A percentile compares a stretch with the other conserved stretches of the same genome.
Evolutionary conservation across 2,329 filamentous ascomycete species (phyloP).

Genomic region (Colletotrichum lini): DNA sequence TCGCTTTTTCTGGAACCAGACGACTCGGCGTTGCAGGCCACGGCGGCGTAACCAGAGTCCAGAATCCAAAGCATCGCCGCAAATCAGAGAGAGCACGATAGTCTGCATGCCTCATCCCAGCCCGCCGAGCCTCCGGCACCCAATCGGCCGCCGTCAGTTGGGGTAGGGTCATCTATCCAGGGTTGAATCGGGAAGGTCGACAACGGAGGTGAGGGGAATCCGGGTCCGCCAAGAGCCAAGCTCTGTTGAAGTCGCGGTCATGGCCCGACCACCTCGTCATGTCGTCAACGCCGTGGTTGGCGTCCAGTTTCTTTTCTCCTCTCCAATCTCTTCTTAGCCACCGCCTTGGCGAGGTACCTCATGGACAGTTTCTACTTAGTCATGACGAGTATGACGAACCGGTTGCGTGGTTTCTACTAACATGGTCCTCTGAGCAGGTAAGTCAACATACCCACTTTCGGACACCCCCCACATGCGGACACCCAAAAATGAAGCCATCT

Average conservation of each 20-base stretch:
- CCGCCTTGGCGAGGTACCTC: too few species aligned
- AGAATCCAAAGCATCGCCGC: slow-evolving; percentile 1
- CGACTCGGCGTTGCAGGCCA: background rate
- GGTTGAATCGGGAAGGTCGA: slow-evolving; percentile 41
- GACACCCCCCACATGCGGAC: too few species aligned
- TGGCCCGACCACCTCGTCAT: slow-evolving; percentile 16
- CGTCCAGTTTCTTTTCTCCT: background rate
- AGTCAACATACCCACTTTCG: too few species aligned
- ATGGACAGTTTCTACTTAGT: background rate
- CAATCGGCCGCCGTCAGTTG: slow-evolving; percentile 31
- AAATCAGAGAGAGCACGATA: slow-evolving; percentile 2
- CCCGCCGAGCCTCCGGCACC: slow-evolving; percentile 26
- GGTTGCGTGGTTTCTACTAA: background rate
- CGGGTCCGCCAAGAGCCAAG: slow-evolving; percentile 40
- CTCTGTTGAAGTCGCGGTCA: slow-evolving; percentile 13
- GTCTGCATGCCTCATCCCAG: slow-evolving; percentile 34
- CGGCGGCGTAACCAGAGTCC: too few species aligned
- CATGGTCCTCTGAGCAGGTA: background rate
- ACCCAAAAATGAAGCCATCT: too few species aligned
- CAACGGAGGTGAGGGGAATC: slow-evolving; percentile 31
- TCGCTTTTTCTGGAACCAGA: background rate
- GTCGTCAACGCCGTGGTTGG: background rate
- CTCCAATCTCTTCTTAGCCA: too few species aligned
- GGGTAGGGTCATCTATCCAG: slow-evolving; percentile 14
- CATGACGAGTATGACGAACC: slow-evolving; percentile 6